Evolutionary conservation across 2,329 filamentous ascomycete genomes (phyloP), one percentile per base, ranked within the genome.

Genomic region (Clonostachys sp.): DNA sequence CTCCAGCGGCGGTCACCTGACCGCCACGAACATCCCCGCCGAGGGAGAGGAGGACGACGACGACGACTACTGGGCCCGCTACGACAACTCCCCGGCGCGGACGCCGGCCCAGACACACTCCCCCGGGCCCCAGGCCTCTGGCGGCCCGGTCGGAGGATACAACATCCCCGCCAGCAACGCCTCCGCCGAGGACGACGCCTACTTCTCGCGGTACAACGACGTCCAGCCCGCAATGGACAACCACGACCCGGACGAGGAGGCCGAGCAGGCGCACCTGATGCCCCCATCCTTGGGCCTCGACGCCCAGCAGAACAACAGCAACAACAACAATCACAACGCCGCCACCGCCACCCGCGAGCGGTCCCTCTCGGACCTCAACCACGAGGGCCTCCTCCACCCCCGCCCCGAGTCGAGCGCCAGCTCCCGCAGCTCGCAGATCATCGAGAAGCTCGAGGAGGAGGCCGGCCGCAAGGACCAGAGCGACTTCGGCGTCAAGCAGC

Each of bases 191-290:
- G 87, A 91, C 51, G 80, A 86, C 42, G 83, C 83, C 41, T 92
- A 92, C 64, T 92, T 82, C 63, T 81, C 85, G 16, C 83, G 86
- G 60, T 92, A 94, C 62, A 84, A 87, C 56, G 74, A 80, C 52
- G 87, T 92, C 9, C 88, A 92, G 61, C 87, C 88, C 3, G 87
- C 87, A 34, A 82, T 92, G 74, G 89, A 92, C 64, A 82, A 81
- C 48, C 83, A 91, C 61, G 87, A 91, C 54, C 87, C 87, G n/a
- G 86, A 90, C 56, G 87, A 90, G 66, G 83, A 74, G 48, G 68
- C 57, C 3, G 55, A 55, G 42, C 53, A 53, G 45, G 57, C 62
- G 41, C 57, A 63, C 34, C 56, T 62, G 48, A 53, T 66, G 16
- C 64, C 65, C 7, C 70, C 70, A 4, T 3, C 24, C 24, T 57